A percentile compares a stretch with the other conserved stretches of the same genome.
phyloP scores from a whole-genome alignment of 768 basidiomycete genomes.

The Mycena galericulata region DNA sequence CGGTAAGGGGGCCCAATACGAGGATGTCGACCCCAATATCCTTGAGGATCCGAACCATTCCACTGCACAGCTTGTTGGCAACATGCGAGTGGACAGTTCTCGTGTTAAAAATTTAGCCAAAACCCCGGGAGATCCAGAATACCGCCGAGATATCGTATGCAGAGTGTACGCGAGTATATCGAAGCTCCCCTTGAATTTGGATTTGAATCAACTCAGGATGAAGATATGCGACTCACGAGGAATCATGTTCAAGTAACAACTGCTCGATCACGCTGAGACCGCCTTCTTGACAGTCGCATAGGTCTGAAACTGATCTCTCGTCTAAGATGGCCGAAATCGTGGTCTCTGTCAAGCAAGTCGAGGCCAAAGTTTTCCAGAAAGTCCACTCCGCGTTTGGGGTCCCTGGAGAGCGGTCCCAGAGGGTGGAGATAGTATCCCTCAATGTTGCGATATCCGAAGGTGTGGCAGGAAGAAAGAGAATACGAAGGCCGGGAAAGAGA shows the following conservation, averaged over 20 bases:
- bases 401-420: not conserved
- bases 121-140: not conserved
- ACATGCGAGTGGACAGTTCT: not conserved
- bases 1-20: not conserved
- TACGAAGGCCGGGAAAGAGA: not conserved
- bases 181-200: not conserved
- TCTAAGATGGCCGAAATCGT: not conserved
- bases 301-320: not conserved
- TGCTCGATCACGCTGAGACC: slow-evolving; percentile 5
- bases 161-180: not conserved
- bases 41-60: not conserved
- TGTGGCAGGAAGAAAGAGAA: not conserved
- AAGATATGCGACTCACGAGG: not conserved
- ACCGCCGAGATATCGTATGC: slow-evolving; percentile 4
- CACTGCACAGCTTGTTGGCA: not conserved
- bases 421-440: not conserved
- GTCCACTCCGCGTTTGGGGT: not conserved
- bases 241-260: not conserved
- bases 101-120: not conserved
- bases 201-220: not conserved
- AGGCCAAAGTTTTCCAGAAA: not conserved
- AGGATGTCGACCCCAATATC: slow-evolving; percentile 3
- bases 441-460: not conserved
- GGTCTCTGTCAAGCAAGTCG: not conserved
- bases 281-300: not conserved